phyloP scores from a whole-genome alignment of 2,329 filamentous ascomycete species.

The Talaromyces sp. region DNA sequence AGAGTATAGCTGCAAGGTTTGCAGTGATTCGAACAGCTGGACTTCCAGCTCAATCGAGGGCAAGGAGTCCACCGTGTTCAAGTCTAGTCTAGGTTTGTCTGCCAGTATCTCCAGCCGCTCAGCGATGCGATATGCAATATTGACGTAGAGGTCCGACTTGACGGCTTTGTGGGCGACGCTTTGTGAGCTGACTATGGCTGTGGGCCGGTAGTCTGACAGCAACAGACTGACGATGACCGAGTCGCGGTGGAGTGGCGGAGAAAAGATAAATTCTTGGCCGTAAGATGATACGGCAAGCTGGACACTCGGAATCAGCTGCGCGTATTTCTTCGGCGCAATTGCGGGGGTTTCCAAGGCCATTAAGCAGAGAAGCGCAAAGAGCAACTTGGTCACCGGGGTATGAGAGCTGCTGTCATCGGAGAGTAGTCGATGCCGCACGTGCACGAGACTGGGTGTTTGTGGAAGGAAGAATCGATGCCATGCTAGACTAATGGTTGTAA shows the following conservation, averaged over 20 bases:
- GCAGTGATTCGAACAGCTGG: neutral
- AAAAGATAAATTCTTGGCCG: neutral
- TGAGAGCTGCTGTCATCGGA: neutral
- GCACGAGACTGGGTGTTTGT: neutral
- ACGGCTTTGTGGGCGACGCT: neutral
- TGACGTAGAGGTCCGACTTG: neutral
- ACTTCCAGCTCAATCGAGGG: neutral
- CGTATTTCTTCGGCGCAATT: neutral
- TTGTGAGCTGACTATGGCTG: neutral
- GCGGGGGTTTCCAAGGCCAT: neutral
- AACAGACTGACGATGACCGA: neutral
- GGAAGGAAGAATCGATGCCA: neutral
- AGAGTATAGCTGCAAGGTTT: neutral
- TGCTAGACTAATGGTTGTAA: neutral
- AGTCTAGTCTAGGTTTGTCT: neutral
- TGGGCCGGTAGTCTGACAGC: neutral
- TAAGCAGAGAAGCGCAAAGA: neutral
- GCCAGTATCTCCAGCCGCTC: neutral
- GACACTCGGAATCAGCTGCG: neutral
- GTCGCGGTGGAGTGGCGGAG: neutral
- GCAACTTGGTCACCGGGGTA: neutral
- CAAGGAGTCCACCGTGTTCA: neutral
- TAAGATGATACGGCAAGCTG: neutral
- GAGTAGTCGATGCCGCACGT: neutral
- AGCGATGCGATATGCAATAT: neutral